phyloP scores from a whole-genome alignment of 495 filamentous ascomycete species.

The Talaromyces liani region DNA sequence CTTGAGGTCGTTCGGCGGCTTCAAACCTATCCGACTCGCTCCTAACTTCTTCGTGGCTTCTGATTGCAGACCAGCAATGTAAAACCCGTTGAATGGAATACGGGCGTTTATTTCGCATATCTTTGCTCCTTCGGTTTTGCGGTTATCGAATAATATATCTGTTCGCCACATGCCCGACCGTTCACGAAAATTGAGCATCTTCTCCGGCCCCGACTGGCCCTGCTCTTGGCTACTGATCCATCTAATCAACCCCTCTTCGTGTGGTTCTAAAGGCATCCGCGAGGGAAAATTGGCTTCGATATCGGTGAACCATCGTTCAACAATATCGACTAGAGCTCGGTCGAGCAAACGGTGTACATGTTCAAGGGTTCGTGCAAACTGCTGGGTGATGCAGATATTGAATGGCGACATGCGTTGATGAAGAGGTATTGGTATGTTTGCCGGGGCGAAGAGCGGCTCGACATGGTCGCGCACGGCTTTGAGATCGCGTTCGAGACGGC shows the following conservation, averaged over 20 bases:
- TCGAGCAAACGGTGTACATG: constrained; percentile 21
- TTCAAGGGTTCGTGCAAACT: constrained; percentile 10
- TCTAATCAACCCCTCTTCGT: constrained; percentile 27
- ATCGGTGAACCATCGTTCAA: constrained; percentile 35
- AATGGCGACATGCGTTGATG: constrained; percentile 11
- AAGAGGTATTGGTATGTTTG: background rate
- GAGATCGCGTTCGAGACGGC: background rate
- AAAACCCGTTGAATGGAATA: constrained; percentile 32
- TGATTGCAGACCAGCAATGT: constrained; percentile 7
- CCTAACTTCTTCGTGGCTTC: background rate
- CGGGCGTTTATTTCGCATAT: constrained; percentile 42
- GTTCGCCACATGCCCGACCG: constrained; percentile 33
- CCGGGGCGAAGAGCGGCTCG: background rate
- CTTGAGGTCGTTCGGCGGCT: background rate
- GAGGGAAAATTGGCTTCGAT: constrained; percentile 21
- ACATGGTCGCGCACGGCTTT: constrained; percentile 1
- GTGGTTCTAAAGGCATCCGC: constrained; percentile 30
- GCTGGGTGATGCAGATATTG: constrained; percentile 11
- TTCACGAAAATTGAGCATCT: constrained; percentile 1
- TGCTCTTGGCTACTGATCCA: background rate
- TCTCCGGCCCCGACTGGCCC: constrained; percentile 13
- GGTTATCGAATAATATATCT: constrained; percentile 31
- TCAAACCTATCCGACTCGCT: background rate
- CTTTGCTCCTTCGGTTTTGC: constrained; percentile 16
- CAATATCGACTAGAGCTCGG: constrained; percentile 28